Conservation (phyloP, 1,284 basidiomycete species). For the Puccinia sorghi region DNA sequence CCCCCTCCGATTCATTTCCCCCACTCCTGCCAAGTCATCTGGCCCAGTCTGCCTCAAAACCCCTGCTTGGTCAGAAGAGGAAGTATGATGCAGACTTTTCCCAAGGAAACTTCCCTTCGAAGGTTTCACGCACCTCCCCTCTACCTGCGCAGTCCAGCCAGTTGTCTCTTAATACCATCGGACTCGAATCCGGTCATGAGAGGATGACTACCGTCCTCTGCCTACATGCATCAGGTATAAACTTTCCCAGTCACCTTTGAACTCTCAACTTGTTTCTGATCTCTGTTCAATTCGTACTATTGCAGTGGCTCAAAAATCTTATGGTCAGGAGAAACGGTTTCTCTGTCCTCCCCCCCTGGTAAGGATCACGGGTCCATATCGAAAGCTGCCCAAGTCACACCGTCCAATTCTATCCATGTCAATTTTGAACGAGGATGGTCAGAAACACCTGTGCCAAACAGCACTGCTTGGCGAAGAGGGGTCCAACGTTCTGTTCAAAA, state of each 20-base stretch:
- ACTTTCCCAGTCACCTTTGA: neutral
- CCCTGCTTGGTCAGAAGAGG: neutral
- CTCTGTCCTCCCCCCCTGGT: constrained; percentile 48
- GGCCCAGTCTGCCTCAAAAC: neutral
- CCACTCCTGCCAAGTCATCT: constrained; percentile 15
- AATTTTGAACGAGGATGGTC: constrained; percentile 50
- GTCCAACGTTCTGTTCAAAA: constrained; percentile 72
- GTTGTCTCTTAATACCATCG: constrained; percentile 12
- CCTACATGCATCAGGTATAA: constrained; percentile 44
- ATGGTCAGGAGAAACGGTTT: constrained; percentile 50
- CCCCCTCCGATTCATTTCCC: constrained; percentile 20
- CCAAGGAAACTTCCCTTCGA: neutral
- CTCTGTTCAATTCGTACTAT: neutral
- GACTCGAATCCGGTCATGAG: constrained; percentile 33
- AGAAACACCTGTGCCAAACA: constrained; percentile 43
- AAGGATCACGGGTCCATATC: constrained; percentile 48
- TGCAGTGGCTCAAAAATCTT: constrained; percentile 48
- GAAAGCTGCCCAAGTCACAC: constrained; percentile 28
- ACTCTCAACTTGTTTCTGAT: neutral
- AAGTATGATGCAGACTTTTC: constrained; percentile 16
- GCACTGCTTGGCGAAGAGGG: constrained; percentile 44
- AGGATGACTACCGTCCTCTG: constrained; percentile 47
- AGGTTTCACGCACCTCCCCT: constrained; percentile 8
- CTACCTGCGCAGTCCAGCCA: neutral
- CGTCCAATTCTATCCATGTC: constrained; percentile 49